These are phyloP conservation scores for Ascomycota sp. DNA, from an alignment of 2,329 filamentous ascomycete genomes.

Conservation along the genomic window DNA sequence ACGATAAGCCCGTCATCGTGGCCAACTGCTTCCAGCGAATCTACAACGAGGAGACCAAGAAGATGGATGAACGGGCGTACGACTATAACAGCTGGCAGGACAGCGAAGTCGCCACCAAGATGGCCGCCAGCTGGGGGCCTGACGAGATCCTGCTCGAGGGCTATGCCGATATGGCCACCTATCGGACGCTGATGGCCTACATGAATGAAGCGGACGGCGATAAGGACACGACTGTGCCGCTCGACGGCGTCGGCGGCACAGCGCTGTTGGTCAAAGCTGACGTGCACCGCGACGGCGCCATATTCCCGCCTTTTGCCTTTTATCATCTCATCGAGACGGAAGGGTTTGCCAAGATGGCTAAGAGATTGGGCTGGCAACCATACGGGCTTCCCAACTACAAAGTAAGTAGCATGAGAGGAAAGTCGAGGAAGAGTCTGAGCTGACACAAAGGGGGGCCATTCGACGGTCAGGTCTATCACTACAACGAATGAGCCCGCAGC, in stretches of 20 bases:
- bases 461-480: constrained; percentile 56
- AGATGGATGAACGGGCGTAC: constrained; percentile 62
- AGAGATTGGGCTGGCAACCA: constrained; percentile 64
- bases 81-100: constrained; percentile 98
- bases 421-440: neutral
- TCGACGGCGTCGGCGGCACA: constrained; percentile 89
- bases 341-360: constrained; percentile 94
- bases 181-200: constrained; percentile 77
- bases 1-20: constrained; percentile 80
- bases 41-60: constrained; percentile 45
- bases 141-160: constrained; percentile 91
- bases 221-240: constrained; percentile 40
- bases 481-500: constrained; percentile 46
- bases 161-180: constrained; percentile 83
- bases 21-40: constrained; percentile 92
- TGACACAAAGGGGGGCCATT: neutral
- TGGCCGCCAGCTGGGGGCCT: constrained; percentile 62
- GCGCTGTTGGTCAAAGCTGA: constrained; percentile 88
- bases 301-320: constrained; percentile 94
- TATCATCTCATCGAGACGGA: constrained; percentile 97
- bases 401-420: constrained; percentile 29
- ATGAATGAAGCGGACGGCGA: constrained; percentile 41
- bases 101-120: constrained; percentile 53
- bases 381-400: constrained; percentile 93
- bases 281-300: constrained; percentile 89